Evolutionary conservation across 768 basidiomycete species (phyloP).

Genomic region (Holtermanniella nyarrowii): DNA sequence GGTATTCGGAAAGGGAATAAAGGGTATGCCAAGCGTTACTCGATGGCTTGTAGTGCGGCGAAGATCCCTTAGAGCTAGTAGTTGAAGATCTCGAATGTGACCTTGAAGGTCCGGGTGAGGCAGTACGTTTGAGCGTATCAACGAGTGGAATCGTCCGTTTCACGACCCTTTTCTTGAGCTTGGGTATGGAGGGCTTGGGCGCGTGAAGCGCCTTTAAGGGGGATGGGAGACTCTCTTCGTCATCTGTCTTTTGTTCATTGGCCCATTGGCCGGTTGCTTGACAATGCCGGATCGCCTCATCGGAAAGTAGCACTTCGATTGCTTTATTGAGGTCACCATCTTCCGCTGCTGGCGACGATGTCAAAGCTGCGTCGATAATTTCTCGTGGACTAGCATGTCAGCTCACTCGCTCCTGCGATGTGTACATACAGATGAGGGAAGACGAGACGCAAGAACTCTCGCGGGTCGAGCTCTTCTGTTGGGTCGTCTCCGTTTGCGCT

Average conservation of each 20-base stretch:
- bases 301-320: not conserved
- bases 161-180: slow-evolving; percentile 10
- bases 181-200: not conserved
- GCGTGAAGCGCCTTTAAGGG: not conserved
- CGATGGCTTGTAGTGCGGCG: slow-evolving; percentile 9
- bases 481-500: not conserved
- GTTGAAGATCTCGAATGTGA: slow-evolving; percentile 13
- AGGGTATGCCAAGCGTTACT: slow-evolving; percentile 28
- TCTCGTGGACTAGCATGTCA: not conserved
- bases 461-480: not conserved
- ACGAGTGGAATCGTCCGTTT: slow-evolving; percentile 16
- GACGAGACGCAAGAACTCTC: not conserved
- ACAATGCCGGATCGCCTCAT: not conserved
- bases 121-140: slow-evolving; percentile 23
- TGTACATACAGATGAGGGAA: not conserved
- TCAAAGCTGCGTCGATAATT: not conserved
- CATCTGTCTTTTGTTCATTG: not conserved
- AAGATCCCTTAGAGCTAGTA: not conserved
- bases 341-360: not conserved
- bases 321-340: not conserved
- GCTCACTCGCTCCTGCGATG: not conserved
- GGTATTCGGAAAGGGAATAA: slow-evolving; percentile 24
- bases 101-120: slow-evolving; percentile 5
- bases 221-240: not conserved
- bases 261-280: not conserved